A percentile compares a stretch with the other conserved stretches of the same genome.
Evolutionary conservation across 805 yeast species (phyloP).

Genomic region (Ascoidea asiatica): DNA sequence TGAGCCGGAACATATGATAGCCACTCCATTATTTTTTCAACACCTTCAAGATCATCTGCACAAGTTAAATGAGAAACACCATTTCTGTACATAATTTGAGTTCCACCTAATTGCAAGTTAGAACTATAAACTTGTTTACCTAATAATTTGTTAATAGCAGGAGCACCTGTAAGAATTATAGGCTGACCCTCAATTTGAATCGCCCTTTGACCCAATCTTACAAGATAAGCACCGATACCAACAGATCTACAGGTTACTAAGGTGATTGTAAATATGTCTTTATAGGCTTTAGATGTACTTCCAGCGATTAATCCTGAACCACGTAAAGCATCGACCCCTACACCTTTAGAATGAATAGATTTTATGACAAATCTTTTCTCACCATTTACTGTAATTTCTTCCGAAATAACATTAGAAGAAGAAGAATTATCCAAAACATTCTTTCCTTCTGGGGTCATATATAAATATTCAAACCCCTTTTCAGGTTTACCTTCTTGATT

Average conservation of each 20-base stretch:
- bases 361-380: constrained; percentile 71
- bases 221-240: constrained; percentile 99
- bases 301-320: constrained; percentile 99
- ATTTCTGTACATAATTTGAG: constrained; percentile 95
- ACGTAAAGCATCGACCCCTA: constrained; percentile 96
- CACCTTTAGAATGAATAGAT: constrained; percentile 87
- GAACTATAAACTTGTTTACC: constrained; percentile 97
- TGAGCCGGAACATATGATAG: constrained; percentile 86
- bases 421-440: constrained; percentile 43
- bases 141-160: constrained; percentile 90
- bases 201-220: constrained; percentile 96
- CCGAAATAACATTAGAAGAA: constrained; percentile 55
- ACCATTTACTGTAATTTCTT: constrained; percentile 72
- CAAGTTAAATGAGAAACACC: constrained; percentile 99
- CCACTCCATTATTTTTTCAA: constrained; percentile 90
- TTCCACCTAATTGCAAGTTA: constrained; percentile 96
- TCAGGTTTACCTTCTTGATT: constrained; percentile 58
- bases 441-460: constrained; percentile 58
- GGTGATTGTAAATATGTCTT: constrained; percentile 95
- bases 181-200: constrained; percentile 99
- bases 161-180: constrained; percentile 96
- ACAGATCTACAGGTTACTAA: constrained; percentile 99
- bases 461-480: constrained; percentile 85
- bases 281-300: constrained; percentile 94
- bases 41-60: constrained; percentile 93